These are phyloP conservation scores for Penicillium cataractarum DNA, from an alignment of 495 filamentous ascomycete genomes.

Conservation along the genomic window DNA sequence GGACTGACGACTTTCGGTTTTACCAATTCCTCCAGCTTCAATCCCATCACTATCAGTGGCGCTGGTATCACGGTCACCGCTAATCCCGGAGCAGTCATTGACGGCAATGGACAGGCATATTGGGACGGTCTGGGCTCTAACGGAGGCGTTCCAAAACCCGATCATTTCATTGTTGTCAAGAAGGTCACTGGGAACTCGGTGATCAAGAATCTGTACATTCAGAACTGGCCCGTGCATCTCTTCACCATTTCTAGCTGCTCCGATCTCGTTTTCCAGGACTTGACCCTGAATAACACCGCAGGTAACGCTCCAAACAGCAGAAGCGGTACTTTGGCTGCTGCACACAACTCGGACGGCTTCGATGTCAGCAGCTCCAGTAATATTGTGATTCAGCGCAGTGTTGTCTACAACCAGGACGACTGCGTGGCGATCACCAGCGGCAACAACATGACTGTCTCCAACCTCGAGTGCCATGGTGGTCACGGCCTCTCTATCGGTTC, in stretches of 20 bases:
- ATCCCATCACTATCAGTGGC: background rate
- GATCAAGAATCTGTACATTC: slow-evolving; percentile 2
- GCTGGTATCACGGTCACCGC: slow-evolving; percentile 2
- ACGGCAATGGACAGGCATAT: slow-evolving; percentile 1
- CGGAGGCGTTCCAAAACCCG: slow-evolving; percentile 1
- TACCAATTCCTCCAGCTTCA: slow-evolving; percentile 2
- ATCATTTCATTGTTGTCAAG: slow-evolving; percentile 6
- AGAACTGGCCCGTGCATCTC: slow-evolving; percentile 5
- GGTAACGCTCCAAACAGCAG: background rate
- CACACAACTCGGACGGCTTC: slow-evolving; percentile 2
- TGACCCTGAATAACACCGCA: background rate
- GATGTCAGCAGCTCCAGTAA: slow-evolving; percentile 3
- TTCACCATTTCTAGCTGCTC: slow-evolving; percentile 2
- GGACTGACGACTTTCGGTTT: slow-evolving; percentile 1
- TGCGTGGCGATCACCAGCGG: slow-evolving; percentile 6
- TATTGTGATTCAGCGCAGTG: slow-evolving; percentile 2
- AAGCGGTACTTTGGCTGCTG: background rate
- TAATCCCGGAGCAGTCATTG: slow-evolving; percentile 1
- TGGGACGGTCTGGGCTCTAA: slow-evolving; percentile 3
- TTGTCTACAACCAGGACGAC: slow-evolving; percentile 6
- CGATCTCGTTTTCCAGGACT: slow-evolving; percentile 4
- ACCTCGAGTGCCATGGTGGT: slow-evolving; percentile 1
- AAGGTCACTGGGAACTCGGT: background rate
- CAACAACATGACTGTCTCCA: slow-evolving; percentile 3
- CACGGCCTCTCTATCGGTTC: slow-evolving; percentile 63